Percentiles rank a stretch among this genome's conserved stretches.
Evolutionary conservation across 148 eudicot species (phyloP).

Genomic region (Bassia scoparia): DNA sequence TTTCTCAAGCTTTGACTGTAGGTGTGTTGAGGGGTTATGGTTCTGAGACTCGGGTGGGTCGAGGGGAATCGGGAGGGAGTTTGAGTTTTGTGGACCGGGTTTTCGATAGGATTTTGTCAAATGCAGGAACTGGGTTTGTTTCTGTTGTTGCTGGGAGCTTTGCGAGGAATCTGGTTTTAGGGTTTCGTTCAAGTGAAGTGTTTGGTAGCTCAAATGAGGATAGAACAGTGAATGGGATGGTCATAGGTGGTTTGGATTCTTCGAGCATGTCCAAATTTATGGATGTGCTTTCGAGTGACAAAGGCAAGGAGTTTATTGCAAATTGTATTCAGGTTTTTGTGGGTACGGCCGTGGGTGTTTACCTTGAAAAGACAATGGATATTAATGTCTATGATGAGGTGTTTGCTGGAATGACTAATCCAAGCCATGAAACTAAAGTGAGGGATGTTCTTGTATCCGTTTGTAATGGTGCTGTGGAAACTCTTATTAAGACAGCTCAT

Average conservation of each 20-base stretch:
- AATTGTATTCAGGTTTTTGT: constrained; percentile 72
- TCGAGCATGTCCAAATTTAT: constrained; percentile 38
- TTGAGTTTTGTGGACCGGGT: constrained; percentile 44
- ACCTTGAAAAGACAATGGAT: constrained; percentile 66
- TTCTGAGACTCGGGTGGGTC: constrained; percentile 22
- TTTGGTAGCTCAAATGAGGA: constrained; percentile 21
- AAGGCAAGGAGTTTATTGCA: constrained; percentile 45
- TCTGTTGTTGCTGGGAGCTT: constrained; percentile 81
- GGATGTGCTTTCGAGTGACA: constrained; percentile 40
- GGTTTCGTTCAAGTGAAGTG: constrained; percentile 34
- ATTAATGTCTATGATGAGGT: constrained; percentile 63
- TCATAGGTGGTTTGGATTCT: constrained; percentile 23
- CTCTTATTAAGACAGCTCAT: constrained; percentile 78
- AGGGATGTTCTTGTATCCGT: constrained; percentile 57
- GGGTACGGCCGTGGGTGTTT: constrained; percentile 74
- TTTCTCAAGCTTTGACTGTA: constrained; percentile 50
- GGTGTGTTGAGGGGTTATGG: constrained; percentile 58
- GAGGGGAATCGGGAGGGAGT: constrained; percentile 26
- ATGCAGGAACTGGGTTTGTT: constrained; percentile 72
- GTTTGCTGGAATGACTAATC: constrained; percentile 72
- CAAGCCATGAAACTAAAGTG: constrained; percentile 56
- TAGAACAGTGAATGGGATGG: not conserved
- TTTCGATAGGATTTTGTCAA: constrained; percentile 54
- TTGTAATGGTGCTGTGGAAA: constrained; percentile 77
- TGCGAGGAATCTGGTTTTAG: constrained; percentile 77